A percentile compares a stretch with the other conserved stretches of the same genome.
Evolutionary conservation across 2,329 filamentous ascomycete species (phyloP).

Genomic region (Neopestalotiopsis clavispora): DNA sequence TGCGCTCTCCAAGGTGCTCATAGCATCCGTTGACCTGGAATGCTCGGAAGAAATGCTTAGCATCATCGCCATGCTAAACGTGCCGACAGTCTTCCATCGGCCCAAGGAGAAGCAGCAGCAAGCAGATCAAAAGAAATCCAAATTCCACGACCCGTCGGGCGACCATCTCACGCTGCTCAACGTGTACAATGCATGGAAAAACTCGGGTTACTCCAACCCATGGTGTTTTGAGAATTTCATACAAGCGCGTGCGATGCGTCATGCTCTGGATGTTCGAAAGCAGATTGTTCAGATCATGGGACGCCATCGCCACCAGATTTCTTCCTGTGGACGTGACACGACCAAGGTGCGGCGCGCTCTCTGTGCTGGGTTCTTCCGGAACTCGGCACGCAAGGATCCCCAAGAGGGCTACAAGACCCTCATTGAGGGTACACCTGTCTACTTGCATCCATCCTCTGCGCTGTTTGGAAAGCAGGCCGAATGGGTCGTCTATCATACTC

Average conservation of each 20-base stretch:
- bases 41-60: conserved; percentile 94
- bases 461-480: conserved; percentile 96
- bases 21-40: conserved; percentile 82
- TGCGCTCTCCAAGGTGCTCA: conserved; percentile 85
- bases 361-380: conserved; percentile 94
- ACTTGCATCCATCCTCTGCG: conserved; percentile 89
- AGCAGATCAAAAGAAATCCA: conserved; percentile 96
- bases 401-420: conserved; percentile 98
- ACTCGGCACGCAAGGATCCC: conserved; percentile 91
- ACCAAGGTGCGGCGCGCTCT: conserved; percentile 86
- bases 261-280: conserved; percentile 89
- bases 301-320: conserved; percentile 80
- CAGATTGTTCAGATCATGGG: conserved; percentile 95
- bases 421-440: conserved; percentile 92
- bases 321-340: conserved; percentile 87
- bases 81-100: conserved; percentile 87
- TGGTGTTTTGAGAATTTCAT: conserved; percentile 99
- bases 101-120: conserved; percentile 97
- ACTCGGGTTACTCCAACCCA: conserved; percentile 77
- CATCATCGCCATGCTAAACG: conserved; percentile 93
- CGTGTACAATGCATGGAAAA: conserved; percentile 97
- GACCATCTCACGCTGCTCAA: conserved; percentile 96
- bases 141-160: conserved; percentile 93
- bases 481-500: conserved; percentile 91
- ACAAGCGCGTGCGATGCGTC: conserved; percentile 85